phyloP scores from a whole-genome alignment of 164 flowering plant species.

The Hamamelis virginiana region DNA sequence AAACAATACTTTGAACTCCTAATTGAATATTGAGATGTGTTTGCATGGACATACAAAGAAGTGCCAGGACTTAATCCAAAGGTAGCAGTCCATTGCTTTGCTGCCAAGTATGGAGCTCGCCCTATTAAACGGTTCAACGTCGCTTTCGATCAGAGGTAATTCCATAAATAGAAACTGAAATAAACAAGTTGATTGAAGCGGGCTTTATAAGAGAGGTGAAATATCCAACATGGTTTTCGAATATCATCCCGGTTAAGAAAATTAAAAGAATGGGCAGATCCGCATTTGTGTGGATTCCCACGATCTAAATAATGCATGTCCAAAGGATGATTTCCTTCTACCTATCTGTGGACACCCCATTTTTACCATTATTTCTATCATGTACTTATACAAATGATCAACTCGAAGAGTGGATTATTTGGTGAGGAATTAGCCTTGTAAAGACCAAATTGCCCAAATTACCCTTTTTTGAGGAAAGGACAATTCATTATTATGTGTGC shows the following conservation, averaged over 20 bases:
- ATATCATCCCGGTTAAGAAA: neutral
- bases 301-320: no score
- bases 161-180: neutral
- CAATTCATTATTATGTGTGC: no score
- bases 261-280: no score
- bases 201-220: neutral
- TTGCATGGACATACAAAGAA: constrained; percentile 18
- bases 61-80: constrained; percentile 15
- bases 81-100: constrained; percentile 3
- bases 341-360: no score
- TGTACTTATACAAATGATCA: no score
- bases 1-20: neutral
- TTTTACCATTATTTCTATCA: no score
- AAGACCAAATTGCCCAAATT: no score
- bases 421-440: no score
- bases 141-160: neutral
- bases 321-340: no score
- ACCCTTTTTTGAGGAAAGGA: no score
- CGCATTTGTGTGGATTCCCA: no score
- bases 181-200: constrained; percentile 1
- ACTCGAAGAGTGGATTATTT: no score
- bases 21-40: constrained; percentile 12
- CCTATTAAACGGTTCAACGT: neutral
- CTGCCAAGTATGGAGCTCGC: neutral
- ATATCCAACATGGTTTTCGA: neutral